Conservation (phyloP, 2,329 filamentous ascomycete genomes). For the Phaeophleospora eucalypticola region DNA sequence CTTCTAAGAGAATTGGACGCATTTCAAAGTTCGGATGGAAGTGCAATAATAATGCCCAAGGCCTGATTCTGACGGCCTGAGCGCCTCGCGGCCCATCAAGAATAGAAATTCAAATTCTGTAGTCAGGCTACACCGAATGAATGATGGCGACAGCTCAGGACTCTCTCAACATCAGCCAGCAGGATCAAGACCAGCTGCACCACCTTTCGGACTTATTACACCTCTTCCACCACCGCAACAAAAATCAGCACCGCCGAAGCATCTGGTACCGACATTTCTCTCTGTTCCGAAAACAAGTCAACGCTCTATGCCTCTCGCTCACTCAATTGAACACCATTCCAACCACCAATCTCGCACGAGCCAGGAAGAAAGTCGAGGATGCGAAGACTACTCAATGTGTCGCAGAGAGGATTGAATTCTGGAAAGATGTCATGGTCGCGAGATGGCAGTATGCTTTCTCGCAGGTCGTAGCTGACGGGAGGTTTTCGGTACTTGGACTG, state of each 20-base stretch:
- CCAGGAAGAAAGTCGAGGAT: conserved; percentile 26
- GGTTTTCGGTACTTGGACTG: conserved; percentile 45
- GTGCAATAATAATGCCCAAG: no score
- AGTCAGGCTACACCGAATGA: not conserved
- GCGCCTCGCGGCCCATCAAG: no score
- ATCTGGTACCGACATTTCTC: conserved; percentile 78
- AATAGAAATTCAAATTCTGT: no score
- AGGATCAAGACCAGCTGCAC: conserved; percentile 3
- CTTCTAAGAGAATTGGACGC: no score
- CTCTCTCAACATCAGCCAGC: conserved; percentile 6
- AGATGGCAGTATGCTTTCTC: conserved; percentile 38
- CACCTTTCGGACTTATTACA: conserved; percentile 57
- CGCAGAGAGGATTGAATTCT: conserved; percentile 32
- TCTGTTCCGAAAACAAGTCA: conserved; percentile 64
- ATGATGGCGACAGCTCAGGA: conserved; percentile 3
- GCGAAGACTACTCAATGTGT: conserved; percentile 18
- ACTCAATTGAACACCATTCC: conserved; percentile 22
- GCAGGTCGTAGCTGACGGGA: conserved; percentile 42
- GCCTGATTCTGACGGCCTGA: no score
- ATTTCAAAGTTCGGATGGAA: no score
- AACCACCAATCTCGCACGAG: conserved; percentile 26
- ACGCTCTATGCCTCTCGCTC: conserved; percentile 46
- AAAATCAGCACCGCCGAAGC: conserved; percentile 79
- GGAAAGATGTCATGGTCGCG: conserved; percentile 36
- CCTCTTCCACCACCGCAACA: conserved; percentile 76